Evolutionary conservation across 257 asterid genomes (phyloP), one percentile per base, ranked within the genome.

Genomic region (Fraxinus excelsior): DNA sequence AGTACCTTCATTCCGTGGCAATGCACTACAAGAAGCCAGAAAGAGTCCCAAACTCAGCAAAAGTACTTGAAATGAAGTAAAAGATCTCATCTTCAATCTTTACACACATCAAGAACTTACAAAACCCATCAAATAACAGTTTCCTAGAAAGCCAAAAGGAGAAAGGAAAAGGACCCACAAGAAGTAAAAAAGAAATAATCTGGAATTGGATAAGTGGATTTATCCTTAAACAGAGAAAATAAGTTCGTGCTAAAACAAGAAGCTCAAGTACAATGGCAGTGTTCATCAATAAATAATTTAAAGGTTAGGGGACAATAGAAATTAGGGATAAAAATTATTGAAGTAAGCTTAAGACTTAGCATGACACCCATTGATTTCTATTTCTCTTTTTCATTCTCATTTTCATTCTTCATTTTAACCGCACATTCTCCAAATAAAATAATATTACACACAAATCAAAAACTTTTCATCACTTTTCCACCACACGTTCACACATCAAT

Each of bases 1-100:
- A 79, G 71, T 79, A 86, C 99, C 94, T 90, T 96, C 98, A 78
- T 80, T 77, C 40, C 65, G 38, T 6, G 97, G 90, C 81, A 93
- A 88, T 72, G 96, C 91, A 44, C 70, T 71, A 74, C 85, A 80
- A 69, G 46, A 80, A 78, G 79, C 74, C 64, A 82, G 62, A 70
- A 81, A 71, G 60, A 93, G 76, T 58, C 86, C 89, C 69, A 85
- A 76, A 88, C 79, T 56, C 77, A 86, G 85, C 32, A 85, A 68
- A 76, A 90, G 76, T 85, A 85, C 77, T 78, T 67, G 88, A 70
- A 76, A 80, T 32, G 87, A 73, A 80, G 80, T 44, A 38, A 75
- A 85, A 81, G 34, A 18, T 62, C 68, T 31, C 96, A 92, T 92
- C 77, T 82, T 89, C 81, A 77, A 75, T 62, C 74, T 71, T 60